Evolutionary conservation across 2,329 filamentous ascomycete genomes (phyloP).

Genomic region (Epichloe amarillans): DNA sequence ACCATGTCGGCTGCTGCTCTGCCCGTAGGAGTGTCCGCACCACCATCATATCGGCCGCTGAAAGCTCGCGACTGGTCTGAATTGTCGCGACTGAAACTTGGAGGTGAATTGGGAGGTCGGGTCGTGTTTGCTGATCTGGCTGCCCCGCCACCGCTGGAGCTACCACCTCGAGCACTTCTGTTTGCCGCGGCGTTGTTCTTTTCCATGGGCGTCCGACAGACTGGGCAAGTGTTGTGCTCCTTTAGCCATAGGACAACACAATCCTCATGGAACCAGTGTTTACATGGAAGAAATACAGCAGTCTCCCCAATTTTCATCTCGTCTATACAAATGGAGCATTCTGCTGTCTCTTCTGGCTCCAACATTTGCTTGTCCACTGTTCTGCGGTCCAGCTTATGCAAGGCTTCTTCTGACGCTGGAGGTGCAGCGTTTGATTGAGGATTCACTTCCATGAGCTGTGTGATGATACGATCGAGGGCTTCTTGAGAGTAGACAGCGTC

Average conservation of each 20-base stretch:
- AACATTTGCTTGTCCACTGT: conserved; percentile 59
- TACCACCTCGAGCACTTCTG: conserved; percentile 3
- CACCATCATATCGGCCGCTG: neutral
- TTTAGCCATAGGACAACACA: conserved; percentile 76
- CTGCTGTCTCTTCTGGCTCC: conserved; percentile 50
- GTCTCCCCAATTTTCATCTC: conserved; percentile 59
- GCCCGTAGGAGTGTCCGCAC: conserved; percentile 2
- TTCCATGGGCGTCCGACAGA: conserved; percentile 53
- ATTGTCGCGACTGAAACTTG: neutral
- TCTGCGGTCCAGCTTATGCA: conserved; percentile 59
- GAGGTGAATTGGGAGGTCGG: neutral
- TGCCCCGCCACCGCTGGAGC: neutral
- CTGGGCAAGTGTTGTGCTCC: conserved; percentile 87
- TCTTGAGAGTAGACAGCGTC: conserved; percentile 88
- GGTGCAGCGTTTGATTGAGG: conserved; percentile 64
- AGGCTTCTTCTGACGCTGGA: conserved; percentile 63
- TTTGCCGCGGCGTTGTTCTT: conserved; percentile 14
- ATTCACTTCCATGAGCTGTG: conserved; percentile 76
- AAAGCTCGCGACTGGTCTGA: conserved; percentile 1
- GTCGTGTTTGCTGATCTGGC: neutral
- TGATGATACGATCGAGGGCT: conserved; percentile 77
- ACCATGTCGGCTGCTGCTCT: conserved; percentile 8
- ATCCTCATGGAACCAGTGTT: conserved; percentile 81
- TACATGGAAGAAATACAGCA: conserved; percentile 70
- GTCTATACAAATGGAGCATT: conserved; percentile 95